Evolutionary conservation across 208 protist genomes (phyloP).

Genomic region (Trichomonas vaginalis): DNA sequence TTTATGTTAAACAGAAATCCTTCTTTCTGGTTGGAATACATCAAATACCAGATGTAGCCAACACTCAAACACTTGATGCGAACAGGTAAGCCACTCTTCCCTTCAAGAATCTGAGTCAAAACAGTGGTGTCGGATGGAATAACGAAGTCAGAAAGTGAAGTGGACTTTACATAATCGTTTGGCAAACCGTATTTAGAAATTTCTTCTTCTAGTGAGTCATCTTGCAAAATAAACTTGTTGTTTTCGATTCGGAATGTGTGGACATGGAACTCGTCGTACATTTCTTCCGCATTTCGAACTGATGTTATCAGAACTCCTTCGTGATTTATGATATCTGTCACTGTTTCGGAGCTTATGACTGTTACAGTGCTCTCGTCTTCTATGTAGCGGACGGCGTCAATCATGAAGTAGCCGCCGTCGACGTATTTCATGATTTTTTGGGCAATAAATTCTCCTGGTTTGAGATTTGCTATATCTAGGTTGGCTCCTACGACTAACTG

Average conservation of each 20-base stretch:
- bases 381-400: neutral
- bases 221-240: neutral
- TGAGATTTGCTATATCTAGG: too few species aligned
- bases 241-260: neutral
- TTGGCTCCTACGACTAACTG: too few species aligned
- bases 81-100: neutral
- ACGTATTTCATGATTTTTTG: too few species aligned
- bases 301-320: neutral
- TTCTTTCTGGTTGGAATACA: neutral
- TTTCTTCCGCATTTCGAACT: neutral
- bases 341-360: neutral
- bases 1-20: neutral
- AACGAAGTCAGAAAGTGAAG: neutral
- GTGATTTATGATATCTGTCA: neutral
- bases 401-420: too few species aligned
- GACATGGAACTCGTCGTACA: neutral
- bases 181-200: neutral
- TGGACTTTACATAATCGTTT: neutral
- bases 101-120: neutral
- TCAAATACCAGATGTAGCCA: neutral
- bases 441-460: too few species aligned
- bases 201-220: neutral
- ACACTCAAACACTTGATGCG: neutral
- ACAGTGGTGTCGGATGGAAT: neutral
- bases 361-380: neutral